A percentile compares a stretch with the other conserved stretches of the same genome.
Conservation (phyloP, 2,329 filamentous ascomycete genomes). For the Kalmusia sp. region DNA sequence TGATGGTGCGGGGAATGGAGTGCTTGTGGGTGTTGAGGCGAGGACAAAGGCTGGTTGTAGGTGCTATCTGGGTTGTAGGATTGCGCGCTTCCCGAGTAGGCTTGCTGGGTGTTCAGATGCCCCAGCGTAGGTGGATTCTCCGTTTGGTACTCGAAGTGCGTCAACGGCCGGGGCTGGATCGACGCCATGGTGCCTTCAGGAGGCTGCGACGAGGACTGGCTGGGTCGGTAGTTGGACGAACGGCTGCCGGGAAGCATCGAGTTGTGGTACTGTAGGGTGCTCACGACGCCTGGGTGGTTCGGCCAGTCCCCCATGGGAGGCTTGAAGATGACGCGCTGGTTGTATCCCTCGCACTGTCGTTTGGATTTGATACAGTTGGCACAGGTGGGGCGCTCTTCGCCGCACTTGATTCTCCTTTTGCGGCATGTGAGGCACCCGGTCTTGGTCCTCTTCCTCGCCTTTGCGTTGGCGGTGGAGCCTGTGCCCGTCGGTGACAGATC, state of each 20-base stretch:
- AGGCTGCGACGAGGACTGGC: conserved; percentile 20
- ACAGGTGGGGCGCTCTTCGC: conserved; percentile 84
- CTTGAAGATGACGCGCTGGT: conserved; percentile 81
- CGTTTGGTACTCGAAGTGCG: conserved; percentile 36
- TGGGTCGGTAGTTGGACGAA: conserved; percentile 22
- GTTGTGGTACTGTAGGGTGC: conserved; percentile 46
- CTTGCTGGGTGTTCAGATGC: conserved; percentile 22
- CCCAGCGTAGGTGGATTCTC: conserved; percentile 20
- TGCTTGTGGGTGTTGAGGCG: conserved; percentile 40
- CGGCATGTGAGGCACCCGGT: conserved; percentile 94
- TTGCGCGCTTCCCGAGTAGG: conserved; percentile 18
- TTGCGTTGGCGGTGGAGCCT: conserved; percentile 30
- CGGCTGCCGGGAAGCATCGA: conserved; percentile 46
- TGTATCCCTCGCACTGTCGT: conserved; percentile 83
- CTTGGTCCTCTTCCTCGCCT: conserved; percentile 71
- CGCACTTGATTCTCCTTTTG: conserved; percentile 95
- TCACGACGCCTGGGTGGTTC: conserved; percentile 45
- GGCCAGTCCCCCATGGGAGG: conserved; percentile 67
- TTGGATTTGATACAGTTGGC: conserved; percentile 88
- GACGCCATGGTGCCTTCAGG: conserved; percentile 30
- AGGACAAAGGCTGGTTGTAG: conserved; percentile 39
- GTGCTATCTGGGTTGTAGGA: conserved; percentile 33
- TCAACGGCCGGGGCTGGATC: conserved; percentile 36
- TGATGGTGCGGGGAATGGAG: conserved; percentile 39
- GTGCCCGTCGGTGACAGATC: conserved; percentile 38